Conservation (phyloP, 2,329 filamentous ascomycete species). For the Aspergillus thermomutatus region DNA sequence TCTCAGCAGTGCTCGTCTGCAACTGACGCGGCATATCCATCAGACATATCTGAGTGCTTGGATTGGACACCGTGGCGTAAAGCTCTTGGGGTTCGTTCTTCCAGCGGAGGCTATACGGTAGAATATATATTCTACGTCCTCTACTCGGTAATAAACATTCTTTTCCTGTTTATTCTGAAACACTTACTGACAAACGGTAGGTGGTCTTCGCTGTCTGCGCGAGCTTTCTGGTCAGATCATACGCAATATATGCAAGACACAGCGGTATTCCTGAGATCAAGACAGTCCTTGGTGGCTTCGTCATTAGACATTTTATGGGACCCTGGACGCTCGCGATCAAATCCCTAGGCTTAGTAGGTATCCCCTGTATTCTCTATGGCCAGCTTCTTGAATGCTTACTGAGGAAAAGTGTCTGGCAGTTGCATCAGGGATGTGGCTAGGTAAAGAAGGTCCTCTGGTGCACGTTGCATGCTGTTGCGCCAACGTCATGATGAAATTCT, state of each 20-base stretch:
- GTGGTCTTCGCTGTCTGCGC: constrained; percentile 74
- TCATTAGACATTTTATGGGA: constrained; percentile 83
- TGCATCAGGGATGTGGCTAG: constrained; percentile 91
- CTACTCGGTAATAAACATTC: constrained; percentile 64
- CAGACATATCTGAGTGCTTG: constrained; percentile 70
- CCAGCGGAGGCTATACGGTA: constrained; percentile 71
- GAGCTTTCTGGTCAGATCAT: constrained; percentile 75
- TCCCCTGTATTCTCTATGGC: neutral
- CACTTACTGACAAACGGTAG: constrained; percentile 43
- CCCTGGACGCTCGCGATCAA: constrained; percentile 87
- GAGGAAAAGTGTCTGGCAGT: constrained; percentile 74
- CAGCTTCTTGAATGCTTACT: constrained; percentile 18
- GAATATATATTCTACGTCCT: constrained; percentile 84
- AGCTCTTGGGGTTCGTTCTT: constrained; percentile 64
- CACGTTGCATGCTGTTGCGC: constrained; percentile 97
- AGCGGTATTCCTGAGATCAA: constrained; percentile 98
- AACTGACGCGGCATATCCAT: neutral
- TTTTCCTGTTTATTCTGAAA: neutral
- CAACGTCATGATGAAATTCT: constrained; percentile 89
- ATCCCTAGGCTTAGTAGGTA: constrained; percentile 73
- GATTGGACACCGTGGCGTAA: constrained; percentile 86
- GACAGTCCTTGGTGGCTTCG: constrained; percentile 88
- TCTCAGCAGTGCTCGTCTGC: constrained; percentile 11
- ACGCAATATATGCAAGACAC: constrained; percentile 84
- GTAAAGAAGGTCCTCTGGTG: constrained; percentile 91